Conservation (phyloP, 768 basidiomycete genomes). For the Boletus speciosus region DNA sequence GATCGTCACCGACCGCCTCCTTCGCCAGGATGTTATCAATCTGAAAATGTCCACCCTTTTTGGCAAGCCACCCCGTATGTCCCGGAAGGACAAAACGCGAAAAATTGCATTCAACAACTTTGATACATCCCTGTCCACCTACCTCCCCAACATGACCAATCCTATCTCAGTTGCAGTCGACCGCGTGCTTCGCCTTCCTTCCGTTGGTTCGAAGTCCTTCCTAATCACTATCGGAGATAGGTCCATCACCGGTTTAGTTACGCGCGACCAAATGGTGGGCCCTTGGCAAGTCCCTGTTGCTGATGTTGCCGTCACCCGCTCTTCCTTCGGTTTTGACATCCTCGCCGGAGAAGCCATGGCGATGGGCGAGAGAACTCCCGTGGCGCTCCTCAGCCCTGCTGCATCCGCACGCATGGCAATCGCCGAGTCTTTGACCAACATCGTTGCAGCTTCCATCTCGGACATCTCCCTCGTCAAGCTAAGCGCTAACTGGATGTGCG, state of each 20-base stretch:
- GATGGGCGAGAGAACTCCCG: conserved; percentile 93
- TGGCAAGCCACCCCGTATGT: conserved; percentile 93
- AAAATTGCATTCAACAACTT: conserved; percentile 48
- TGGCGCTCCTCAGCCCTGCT: conserved; percentile 82
- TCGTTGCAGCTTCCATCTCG: conserved; percentile 74
- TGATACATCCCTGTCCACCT: conserved; percentile 65
- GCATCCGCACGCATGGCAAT: conserved; percentile 97
- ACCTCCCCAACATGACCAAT: conserved; percentile 52
- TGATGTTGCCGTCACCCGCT: conserved; percentile 94
- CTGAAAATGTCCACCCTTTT: conserved; percentile 95
- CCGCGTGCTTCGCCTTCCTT: conserved; percentile 86
- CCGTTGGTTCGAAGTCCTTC: conserved; percentile 95
- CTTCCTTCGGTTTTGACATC: conserved; percentile 89
- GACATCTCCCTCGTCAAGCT: conserved; percentile 78
- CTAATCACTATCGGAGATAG: conserved; percentile 98
- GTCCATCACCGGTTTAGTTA: conserved; percentile 88
- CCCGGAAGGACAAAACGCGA: conserved; percentile 58
- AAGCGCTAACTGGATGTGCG: conserved; percentile 99
- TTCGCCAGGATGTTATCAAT: conserved; percentile 75
- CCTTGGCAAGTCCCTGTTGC: conserved; percentile 98
- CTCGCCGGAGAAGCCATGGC: conserved; percentile 93
- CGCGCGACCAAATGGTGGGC: conserved; percentile 98
- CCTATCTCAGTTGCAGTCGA: conserved; percentile 62
- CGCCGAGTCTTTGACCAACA: conserved; percentile 89
- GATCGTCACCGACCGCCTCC: conserved; percentile 83